Conservation (phyloP, 2,329 filamentous ascomycete species). For the Xylaria sp. region DNA sequence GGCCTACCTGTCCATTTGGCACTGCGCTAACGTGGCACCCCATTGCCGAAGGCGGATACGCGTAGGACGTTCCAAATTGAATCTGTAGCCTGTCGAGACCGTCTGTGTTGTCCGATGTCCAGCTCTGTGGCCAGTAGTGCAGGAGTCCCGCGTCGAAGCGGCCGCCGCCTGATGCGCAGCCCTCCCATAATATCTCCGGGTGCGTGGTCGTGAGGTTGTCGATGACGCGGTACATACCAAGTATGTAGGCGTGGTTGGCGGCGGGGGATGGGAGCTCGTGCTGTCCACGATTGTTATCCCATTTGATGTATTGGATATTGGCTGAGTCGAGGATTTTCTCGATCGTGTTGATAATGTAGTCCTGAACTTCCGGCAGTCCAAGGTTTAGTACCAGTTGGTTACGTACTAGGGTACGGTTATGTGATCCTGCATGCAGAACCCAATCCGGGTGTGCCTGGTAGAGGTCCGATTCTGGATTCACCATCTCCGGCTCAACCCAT, state of each 20-base stretch:
- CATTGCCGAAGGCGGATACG: conserved; percentile 71
- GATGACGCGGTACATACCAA: conserved; percentile 72
- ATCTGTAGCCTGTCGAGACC: conserved; percentile 69
- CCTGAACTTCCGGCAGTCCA: conserved; percentile 68
- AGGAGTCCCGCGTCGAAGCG: conserved; percentile 72
- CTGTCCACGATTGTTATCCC: conserved; percentile 74
- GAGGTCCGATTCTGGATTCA: conserved; percentile 69
- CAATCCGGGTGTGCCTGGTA: conserved; percentile 72
- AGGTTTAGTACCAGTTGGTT: conserved; percentile 71
- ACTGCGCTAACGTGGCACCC: conserved; percentile 72
- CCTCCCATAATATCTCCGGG: conserved; percentile 72
- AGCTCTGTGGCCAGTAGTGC: conserved; percentile 72
- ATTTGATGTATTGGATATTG: conserved; percentile 70
- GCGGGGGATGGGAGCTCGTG: conserved; percentile 67
- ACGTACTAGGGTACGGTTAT: conserved; percentile 65
- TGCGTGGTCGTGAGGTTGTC: conserved; percentile 68
- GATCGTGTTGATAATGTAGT: conserved; percentile 68
- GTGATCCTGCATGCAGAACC: conserved; percentile 66
- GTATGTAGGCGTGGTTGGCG: conserved; percentile 68
- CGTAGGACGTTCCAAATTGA: conserved; percentile 71
- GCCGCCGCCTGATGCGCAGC: conserved; percentile 72
- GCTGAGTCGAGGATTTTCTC: conserved; percentile 63
- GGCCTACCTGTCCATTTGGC: conserved; percentile 66
- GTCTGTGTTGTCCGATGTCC: conserved; percentile 74
- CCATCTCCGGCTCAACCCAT: conserved; percentile 76